Conservation (phyloP, 768 basidiomycete genomes). For the Leccinum truebloodii region DNA sequence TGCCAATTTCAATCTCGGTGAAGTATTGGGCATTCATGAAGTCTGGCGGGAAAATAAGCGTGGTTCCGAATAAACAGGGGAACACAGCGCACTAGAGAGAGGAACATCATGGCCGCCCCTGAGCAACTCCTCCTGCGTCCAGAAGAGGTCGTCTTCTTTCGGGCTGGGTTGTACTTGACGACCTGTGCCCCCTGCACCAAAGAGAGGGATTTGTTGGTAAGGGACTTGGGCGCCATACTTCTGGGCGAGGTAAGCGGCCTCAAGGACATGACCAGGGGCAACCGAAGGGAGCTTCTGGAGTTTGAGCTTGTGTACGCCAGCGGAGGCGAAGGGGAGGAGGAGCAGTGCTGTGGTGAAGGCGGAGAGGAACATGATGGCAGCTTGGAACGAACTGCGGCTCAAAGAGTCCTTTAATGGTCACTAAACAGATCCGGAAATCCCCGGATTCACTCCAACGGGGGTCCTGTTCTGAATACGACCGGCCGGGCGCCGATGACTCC, state of each 20-base stretch:
- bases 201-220: slow-evolving; percentile 58
- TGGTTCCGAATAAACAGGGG: background rate
- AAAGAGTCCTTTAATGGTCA: slow-evolving; percentile 27
- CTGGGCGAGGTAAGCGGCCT: slow-evolving; percentile 86
- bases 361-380: slow-evolving; percentile 43
- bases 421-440: slow-evolving; percentile 13
- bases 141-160: slow-evolving; percentile 64
- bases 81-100: slow-evolving; percentile 55
- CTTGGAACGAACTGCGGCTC: slow-evolving; percentile 5
- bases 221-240: slow-evolving; percentile 71
- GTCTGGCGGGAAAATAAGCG: slow-evolving; percentile 48
- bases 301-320: slow-evolving; percentile 80
- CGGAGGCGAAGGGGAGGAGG: slow-evolving; percentile 48
- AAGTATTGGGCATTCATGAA: slow-evolving; percentile 99
- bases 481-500: background rate
- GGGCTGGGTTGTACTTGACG: slow-evolving; percentile 54
- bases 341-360: slow-evolving; percentile 37
- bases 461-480: background rate
- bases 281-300: slow-evolving; percentile 78
- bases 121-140: slow-evolving; percentile 72
- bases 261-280: slow-evolving; percentile 62
- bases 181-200: slow-evolving; percentile 74
- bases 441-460: slow-evolving; percentile 18
- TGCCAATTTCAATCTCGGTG: slow-evolving; percentile 81
- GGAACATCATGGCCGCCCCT: slow-evolving; percentile 87